Conservation (phyloP, 2,329 filamentous ascomycete species). For the Phyllosticta ampelicida region DNA sequence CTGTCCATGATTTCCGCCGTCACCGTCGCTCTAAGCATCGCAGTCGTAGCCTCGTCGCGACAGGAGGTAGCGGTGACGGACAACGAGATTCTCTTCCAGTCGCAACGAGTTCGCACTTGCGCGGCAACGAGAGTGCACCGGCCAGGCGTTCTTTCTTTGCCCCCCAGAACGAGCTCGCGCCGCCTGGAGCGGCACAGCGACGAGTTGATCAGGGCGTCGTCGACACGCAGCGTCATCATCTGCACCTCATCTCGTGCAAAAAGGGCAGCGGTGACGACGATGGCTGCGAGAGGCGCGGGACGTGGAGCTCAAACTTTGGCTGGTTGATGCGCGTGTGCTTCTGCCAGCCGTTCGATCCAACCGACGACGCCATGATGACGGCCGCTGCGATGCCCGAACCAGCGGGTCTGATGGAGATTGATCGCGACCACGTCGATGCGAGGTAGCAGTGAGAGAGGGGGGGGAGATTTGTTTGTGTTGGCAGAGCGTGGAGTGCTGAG, state of each 20-base stretch:
- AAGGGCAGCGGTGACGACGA: background rate
- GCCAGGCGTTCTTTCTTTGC: background rate
- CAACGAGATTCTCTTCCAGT: background rate
- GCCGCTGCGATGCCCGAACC: background rate
- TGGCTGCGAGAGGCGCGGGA: background rate
- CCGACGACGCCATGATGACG: background rate
- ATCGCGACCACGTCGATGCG: background rate
- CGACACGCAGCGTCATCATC: background rate
- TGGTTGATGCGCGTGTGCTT: conserved; percentile 24
- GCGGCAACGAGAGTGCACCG: background rate
- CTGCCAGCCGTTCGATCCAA: conserved; percentile 23
- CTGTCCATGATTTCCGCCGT: background rate
- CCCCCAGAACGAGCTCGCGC: background rate
- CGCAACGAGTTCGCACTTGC: background rate
- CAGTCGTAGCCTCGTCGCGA: background rate
- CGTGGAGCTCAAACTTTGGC: conserved; percentile 12
- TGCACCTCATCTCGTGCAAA: background rate
- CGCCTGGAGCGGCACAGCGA: background rate
- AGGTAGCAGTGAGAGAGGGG: background rate
- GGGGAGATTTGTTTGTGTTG: background rate
- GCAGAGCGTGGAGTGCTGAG: background rate
- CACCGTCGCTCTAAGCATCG: background rate
- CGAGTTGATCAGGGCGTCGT: background rate
- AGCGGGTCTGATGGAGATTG: background rate
- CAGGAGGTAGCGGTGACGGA: background rate